A percentile compares a stretch with the other conserved stretches of the same genome.
phyloP scores from a whole-genome alignment of 2,329 filamentous ascomycete species.

The Penicillium sp. region DNA sequence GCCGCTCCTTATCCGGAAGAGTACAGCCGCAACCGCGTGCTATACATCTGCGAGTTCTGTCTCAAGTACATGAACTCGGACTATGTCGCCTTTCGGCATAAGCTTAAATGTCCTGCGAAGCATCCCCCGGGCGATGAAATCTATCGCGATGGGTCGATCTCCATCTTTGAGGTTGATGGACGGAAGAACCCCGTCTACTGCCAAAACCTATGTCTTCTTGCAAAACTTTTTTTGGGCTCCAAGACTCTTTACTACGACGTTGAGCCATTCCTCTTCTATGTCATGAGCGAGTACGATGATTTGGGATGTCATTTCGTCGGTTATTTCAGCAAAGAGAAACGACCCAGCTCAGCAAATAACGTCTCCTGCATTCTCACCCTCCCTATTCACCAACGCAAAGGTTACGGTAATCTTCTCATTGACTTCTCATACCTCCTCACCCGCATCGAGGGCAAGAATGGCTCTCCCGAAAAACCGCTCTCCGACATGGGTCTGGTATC shows the following conservation, averaged over 20 bases:
- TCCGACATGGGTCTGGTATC: conserved; percentile 98
- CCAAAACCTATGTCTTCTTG: conserved; percentile 87
- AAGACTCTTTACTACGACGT: conserved; percentile 99
- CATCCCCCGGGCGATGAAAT: conserved; percentile 97
- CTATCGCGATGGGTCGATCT: conserved; percentile 88
- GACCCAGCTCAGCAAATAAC: conserved; percentile 90
- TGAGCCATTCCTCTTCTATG: conserved; percentile 98
- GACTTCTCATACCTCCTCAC: conserved; percentile 98
- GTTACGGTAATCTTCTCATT: conserved; percentile 93
- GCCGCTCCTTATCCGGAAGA: conserved; percentile 97
- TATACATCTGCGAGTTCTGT: conserved; percentile 99
- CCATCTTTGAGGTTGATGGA: conserved; percentile 96
- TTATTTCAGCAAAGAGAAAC: conserved; percentile 99
- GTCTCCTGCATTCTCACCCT: conserved; percentile 95
- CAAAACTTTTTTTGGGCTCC: conserved; percentile 94
- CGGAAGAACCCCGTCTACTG: conserved; percentile 93
- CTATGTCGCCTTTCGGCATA: conserved; percentile 96
- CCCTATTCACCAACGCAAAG: conserved; percentile 93
- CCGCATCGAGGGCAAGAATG: conserved; percentile 85
- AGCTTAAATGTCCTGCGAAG: conserved; percentile 92
- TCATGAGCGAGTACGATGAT: conserved; percentile 86
- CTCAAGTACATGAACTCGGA: conserved; percentile 99
- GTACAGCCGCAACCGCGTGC: conserved; percentile 89
- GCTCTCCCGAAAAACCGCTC: conserved; percentile 92
- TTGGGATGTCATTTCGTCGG: conserved; percentile 93